A percentile compares a stretch with the other conserved stretches of the same genome.
phyloP scores from a whole-genome alignment of 257 asterid genomes.

The Dorcoceras hygrometricum region DNA sequence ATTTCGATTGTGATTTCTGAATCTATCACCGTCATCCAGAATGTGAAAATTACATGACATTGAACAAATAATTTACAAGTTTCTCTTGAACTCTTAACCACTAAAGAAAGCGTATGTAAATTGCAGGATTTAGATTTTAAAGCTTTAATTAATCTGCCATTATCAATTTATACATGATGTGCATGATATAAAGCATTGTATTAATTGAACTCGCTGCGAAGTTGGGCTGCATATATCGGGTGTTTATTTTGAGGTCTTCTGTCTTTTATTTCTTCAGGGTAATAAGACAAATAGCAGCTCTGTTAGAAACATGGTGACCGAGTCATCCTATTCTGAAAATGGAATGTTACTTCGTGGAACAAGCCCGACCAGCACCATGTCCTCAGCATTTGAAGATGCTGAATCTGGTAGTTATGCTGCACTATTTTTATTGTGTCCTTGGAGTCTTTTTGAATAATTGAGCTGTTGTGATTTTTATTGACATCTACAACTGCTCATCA shows the following conservation, averaged over 20 bases:
- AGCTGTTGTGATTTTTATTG: slow-evolving; percentile 11
- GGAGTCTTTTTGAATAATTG: neutral
- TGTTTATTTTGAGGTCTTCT: neutral
- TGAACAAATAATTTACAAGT: slow-evolving; percentile 21
- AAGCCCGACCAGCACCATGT: slow-evolving; percentile 85
- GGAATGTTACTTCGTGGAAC: slow-evolving; percentile 58
- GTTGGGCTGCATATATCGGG: slow-evolving; percentile 2
- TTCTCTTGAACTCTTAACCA: slow-evolving; percentile 12
- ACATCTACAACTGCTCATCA: slow-evolving; percentile 11
- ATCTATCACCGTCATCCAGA: neutral
- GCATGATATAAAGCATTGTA: neutral
- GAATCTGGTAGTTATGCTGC: slow-evolving; percentile 63
- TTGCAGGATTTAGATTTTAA: slow-evolving; percentile 17
- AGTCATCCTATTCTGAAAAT: slow-evolving; percentile 49
- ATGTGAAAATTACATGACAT: slow-evolving; percentile 13
- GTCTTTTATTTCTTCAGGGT: slow-evolving; percentile 50
- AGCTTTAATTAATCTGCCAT: neutral
- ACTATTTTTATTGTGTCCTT: slow-evolving; percentile 1
- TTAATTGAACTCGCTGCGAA: slow-evolving; percentile 18
- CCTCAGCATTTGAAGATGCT: slow-evolving; percentile 77
- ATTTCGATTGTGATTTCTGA: neutral
- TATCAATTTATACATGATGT: neutral
- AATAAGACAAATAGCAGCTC: slow-evolving; percentile 49
- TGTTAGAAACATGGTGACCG: slow-evolving; percentile 48
- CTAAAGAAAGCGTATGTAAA: slow-evolving; percentile 20